Evolutionary conservation across 257 asterid species (phyloP).

Genomic region (Anisodus acutangulus): DNA sequence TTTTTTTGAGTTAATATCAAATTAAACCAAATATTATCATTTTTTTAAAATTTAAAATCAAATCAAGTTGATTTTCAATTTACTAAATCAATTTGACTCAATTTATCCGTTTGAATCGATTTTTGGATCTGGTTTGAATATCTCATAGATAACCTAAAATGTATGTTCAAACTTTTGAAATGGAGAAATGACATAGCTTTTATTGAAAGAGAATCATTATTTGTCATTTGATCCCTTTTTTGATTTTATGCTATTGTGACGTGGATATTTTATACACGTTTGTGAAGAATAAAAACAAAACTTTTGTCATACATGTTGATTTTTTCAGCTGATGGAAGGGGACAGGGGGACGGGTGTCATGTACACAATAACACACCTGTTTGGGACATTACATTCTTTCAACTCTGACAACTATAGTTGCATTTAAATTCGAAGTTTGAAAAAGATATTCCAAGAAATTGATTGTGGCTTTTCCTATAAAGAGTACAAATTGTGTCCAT

Average conservation of each 20-base stretch:
- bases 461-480: background rate
- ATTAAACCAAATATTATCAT: no score
- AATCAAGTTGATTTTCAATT: no score
- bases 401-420: background rate
- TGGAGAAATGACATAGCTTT: background rate
- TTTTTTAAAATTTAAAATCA: no score
- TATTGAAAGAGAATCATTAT: background rate
- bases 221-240: background rate
- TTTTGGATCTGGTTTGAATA: no score
- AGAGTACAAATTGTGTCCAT: background rate
- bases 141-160: background rate
- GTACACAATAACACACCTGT: background rate
- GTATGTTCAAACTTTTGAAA: background rate
- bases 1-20: no score
- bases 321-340: background rate
- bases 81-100: no score
- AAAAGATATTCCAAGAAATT: background rate
- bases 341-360: background rate
- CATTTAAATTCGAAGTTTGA: background rate
- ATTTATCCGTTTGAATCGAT: no score
- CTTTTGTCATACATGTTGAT: background rate
- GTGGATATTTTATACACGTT: background rate
- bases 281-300: background rate
- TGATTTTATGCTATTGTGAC: background rate
- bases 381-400: conserved; percentile 19